Base-by-base conservation (phyloP, 495 filamentous ascomycete species). In the Neurospora sp. region DNA sequence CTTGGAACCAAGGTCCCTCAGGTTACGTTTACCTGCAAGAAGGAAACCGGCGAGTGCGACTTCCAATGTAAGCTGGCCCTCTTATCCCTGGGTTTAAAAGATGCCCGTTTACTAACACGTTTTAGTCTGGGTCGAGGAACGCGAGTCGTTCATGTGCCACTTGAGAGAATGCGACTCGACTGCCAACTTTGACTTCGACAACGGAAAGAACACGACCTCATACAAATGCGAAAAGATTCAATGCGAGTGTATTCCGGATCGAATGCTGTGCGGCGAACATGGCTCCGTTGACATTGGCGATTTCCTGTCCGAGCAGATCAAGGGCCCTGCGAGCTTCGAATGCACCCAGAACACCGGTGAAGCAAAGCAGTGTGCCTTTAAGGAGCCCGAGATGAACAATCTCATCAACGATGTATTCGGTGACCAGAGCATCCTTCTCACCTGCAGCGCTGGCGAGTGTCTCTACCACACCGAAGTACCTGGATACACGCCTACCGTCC, bases 61-160 rank as follows among this genome's bases (percentile, higher is more conserved):
- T 99, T 99, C 78, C 95, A 99, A 82, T 98, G 92, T 93, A 84
- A 76, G 91, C 80, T 37, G 18, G 9, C 6, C 49, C 11, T 18
- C 16, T 10, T 37, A 6, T 39, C 11, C 5, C 2, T 60, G 11
- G 20, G 49, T 27, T 5, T n/a, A 3, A 16, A 5, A 35, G 6
- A 23, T 72, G 3, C 37, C n/a, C 41, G 8, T 11, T 66, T 74
- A 75, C 84, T 91, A 76, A 90, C 79, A 37, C 66, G 54, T 66
- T 11, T 31, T 31, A 94, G 91, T 99, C 81, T 99, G 96, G 96
- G 93, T 98, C 38, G 94, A 93, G 73, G 89, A 97, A 76, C 84
- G 87, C 49, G 96, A 99, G 82, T 98, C 96, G 1, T 99, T 99
- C 86, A 98, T 97, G 82, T 99, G 96, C 84, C 90, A 89, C 62